A percentile compares a stretch with the other conserved stretches of the same genome.
These are phyloP conservation scores for Epichloe gansuensis DNA, from an alignment of 2,329 filamentous ascomycete species.

Conservation along the genomic window DNA sequence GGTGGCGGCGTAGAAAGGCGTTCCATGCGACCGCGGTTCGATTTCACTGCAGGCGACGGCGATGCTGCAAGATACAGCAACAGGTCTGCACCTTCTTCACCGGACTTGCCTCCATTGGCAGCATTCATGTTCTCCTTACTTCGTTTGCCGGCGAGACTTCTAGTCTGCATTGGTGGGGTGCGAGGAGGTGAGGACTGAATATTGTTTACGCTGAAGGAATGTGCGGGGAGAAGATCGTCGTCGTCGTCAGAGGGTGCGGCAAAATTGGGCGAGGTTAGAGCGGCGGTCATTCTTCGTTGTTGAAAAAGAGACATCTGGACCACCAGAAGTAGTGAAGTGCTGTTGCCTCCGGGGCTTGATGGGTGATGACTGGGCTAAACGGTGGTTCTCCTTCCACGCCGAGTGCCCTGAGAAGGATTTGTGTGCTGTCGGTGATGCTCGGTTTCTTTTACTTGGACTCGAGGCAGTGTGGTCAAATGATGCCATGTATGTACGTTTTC, in stretches of 20 bases:
- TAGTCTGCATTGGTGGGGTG: constrained; percentile 60
- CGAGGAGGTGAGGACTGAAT: constrained; percentile 71
- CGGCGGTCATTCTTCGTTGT: constrained; percentile 54
- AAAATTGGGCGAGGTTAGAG: constrained; percentile 48
- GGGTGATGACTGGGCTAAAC: constrained; percentile 76
- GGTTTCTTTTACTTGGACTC: constrained; percentile 57
- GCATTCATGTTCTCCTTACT: constrained; percentile 34
- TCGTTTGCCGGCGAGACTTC: constrained; percentile 33
- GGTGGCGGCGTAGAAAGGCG: constrained; percentile 67
- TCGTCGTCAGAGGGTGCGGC: constrained; percentile 64
- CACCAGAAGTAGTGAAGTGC: constrained; percentile 59
- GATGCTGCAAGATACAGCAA: constrained; percentile 81
- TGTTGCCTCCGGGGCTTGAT: constrained; percentile 64
- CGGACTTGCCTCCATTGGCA: constrained; percentile 42
- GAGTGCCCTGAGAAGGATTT: constrained; percentile 43
- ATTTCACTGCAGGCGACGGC: constrained; percentile 65
- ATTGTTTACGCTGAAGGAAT: constrained; percentile 56
- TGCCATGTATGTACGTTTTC: constrained; percentile 51
- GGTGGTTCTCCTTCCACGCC: constrained; percentile 67
- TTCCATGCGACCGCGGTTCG: constrained; percentile 40
- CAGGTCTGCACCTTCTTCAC: constrained; percentile 71
- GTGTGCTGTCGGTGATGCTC: constrained; percentile 46
- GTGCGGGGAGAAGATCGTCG: constrained; percentile 65
- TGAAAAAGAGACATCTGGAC: constrained; percentile 66
- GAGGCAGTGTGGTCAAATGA: constrained; percentile 44